Evolutionary conservation across 805 yeast species (phyloP).

Genomic region (Allodekkera sacchari): DNA sequence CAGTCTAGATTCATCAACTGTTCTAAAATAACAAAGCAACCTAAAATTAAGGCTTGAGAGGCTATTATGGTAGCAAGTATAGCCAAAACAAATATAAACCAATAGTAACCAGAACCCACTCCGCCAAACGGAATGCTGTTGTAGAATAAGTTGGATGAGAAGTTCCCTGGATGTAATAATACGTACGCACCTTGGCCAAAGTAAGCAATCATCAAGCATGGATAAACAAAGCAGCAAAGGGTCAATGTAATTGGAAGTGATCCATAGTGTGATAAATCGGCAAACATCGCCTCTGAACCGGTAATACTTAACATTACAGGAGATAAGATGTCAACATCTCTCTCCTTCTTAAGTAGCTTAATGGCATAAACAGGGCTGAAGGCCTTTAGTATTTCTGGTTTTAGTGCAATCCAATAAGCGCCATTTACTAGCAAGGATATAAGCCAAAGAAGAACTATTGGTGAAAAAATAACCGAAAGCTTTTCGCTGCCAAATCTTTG

Average conservation of each 20-base stretch:
- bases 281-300: slow-evolving; percentile 59
- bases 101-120: slow-evolving; percentile 32
- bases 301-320: slow-evolving; percentile 49
- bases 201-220: slow-evolving; percentile 42
- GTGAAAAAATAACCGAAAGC: slow-evolving; percentile 44
- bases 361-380: slow-evolving; percentile 47
- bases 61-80: slow-evolving; percentile 51
- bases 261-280: slow-evolving; percentile 53
- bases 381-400: slow-evolving; percentile 38
- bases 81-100: slow-evolving; percentile 46
- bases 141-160: slow-evolving; percentile 35
- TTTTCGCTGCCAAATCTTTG: slow-evolving; percentile 45
- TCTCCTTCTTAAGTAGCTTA: slow-evolving; percentile 28
- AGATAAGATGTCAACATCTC: slow-evolving; percentile 33
- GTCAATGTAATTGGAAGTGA: slow-evolving; percentile 41
- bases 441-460: slow-evolving; percentile 46
- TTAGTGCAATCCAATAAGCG: slow-evolving; percentile 31
- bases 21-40: slow-evolving; percentile 43
- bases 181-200: slow-evolving; percentile 52
- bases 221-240: slow-evolving; percentile 38
- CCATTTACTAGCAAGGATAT: slow-evolving; percentile 37
- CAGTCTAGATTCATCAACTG: slow-evolving; percentile 48
- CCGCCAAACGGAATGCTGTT: slow-evolving; percentile 42
- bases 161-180: slow-evolving; percentile 29
- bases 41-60: slow-evolving; percentile 49